Evolutionary conservation across 257 asterid species (phyloP).

Genomic region (Catharanthus roseus): DNA sequence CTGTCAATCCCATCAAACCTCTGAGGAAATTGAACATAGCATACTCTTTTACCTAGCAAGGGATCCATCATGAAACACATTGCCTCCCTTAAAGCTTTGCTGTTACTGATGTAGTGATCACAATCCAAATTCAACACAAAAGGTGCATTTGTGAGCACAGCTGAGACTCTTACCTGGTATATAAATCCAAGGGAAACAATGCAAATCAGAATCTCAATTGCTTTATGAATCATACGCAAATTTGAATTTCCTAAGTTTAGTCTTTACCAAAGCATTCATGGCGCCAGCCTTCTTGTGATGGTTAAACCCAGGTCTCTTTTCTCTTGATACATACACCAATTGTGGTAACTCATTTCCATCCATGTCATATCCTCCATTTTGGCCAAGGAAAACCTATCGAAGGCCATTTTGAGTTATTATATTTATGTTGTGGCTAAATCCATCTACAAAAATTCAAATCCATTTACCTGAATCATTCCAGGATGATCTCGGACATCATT

Average conservation of each 20-base stretch:
- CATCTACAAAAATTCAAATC: not conserved
- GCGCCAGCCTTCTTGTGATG: slow-evolving; percentile 44
- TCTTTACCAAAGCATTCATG: slow-evolving; percentile 36
- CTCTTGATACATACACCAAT: slow-evolving; percentile 35
- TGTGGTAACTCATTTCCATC: slow-evolving; percentile 25
- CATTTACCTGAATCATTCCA: slow-evolving; percentile 35
- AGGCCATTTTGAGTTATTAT: not conserved
- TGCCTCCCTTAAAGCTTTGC: slow-evolving; percentile 21
- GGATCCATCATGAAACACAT: slow-evolving; percentile 33
- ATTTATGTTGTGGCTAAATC: not conserved
- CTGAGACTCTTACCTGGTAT: slow-evolving; percentile 17
- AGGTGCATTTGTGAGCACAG: slow-evolving; percentile 21
- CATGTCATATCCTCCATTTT: slow-evolving; percentile 20
- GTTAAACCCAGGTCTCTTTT: slow-evolving; percentile 36
- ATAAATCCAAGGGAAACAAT: not conserved
- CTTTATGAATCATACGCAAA: not conserved
- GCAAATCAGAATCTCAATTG: not conserved
- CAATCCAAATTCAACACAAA: slow-evolving; percentile 21
- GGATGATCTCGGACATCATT: slow-evolving; percentile 32
- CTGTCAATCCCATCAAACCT: slow-evolving; percentile 24
- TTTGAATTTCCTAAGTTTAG: not conserved
- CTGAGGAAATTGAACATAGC: slow-evolving; percentile 27
- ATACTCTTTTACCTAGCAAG: slow-evolving; percentile 15
- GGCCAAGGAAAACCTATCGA: slow-evolving; percentile 29
- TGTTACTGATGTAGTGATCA: slow-evolving; percentile 23